Conservation (phyloP, 306 rosid genomes). For the Sechiopsis laciniata region DNA sequence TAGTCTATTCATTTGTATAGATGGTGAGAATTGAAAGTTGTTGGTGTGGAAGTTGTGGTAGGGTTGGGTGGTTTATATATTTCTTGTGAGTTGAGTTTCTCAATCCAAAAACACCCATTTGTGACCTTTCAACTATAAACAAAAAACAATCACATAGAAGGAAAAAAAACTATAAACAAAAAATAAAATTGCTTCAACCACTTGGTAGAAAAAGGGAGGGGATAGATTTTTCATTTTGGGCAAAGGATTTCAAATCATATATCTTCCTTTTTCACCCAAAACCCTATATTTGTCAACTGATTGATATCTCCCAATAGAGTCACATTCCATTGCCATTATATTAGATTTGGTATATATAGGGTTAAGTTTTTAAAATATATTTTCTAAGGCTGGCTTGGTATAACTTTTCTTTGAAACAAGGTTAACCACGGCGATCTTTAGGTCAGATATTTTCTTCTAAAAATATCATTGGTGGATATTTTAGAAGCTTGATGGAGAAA, state of each 20-base stretch:
- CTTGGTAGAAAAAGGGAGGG: neutral
- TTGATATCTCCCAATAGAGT: neutral
- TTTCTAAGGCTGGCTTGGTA: no score
- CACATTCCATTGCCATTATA: neutral
- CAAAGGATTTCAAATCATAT: constrained; percentile 4
- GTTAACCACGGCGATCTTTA: no score
- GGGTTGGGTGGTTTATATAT: constrained; percentile 18
- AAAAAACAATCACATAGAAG: neutral
- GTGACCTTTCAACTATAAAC: constrained; percentile 5
- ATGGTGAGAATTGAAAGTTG: constrained; percentile 4
- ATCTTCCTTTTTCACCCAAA: constrained; percentile 2
- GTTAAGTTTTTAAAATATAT: no score
- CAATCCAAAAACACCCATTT: constrained; percentile 9
- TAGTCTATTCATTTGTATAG: neutral
- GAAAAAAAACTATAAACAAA: neutral
- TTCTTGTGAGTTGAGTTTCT: constrained; percentile 15
- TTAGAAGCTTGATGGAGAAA: no score
- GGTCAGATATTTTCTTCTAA: no score
- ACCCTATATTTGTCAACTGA: neutral
- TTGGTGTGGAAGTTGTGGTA: constrained; percentile 1
- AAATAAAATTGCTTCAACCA: constrained; percentile 17
- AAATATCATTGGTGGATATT: no score
- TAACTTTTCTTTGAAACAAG: no score
- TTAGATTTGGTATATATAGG: neutral
- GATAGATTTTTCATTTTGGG: constrained; percentile 7